Evolutionary conservation across 2,329 filamentous ascomycete species (phyloP).

Genomic region (Geosmithia flava): DNA sequence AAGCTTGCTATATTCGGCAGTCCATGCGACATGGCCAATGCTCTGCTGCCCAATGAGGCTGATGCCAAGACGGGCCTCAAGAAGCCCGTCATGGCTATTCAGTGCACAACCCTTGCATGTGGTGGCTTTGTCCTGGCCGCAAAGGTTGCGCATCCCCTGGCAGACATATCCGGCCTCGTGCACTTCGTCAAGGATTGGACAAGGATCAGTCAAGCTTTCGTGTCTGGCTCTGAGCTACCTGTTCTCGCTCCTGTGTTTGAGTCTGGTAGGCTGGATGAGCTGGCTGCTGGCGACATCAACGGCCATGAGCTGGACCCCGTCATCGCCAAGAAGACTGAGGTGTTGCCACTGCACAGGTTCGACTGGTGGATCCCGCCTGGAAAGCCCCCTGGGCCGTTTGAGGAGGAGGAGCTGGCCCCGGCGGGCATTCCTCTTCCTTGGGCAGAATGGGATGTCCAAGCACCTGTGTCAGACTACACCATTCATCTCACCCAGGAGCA

Average conservation of each 20-base stretch:
- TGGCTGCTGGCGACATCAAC: conserved; percentile 9
- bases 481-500: conserved; percentile 9
- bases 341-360: conserved; percentile 9
- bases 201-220: not conserved
- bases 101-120: conserved; percentile 9
- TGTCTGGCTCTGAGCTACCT: not conserved
- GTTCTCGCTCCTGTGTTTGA: not conserved
- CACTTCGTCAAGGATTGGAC: conserved; percentile 10
- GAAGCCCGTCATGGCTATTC: conserved; percentile 7
- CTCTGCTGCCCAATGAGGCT: conserved; percentile 1
- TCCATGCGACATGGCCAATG: not conserved
- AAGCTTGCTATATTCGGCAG: conserved; percentile 3
- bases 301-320: conserved; percentile 1
- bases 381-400: conserved; percentile 3
- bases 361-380: conserved; percentile 10
- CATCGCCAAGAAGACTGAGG: conserved; percentile 3
- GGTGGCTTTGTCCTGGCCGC: conserved; percentile 8
- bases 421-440: conserved; percentile 9
- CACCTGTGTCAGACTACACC: conserved; percentile 9
- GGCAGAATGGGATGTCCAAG: conserved; percentile 9
- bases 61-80: not conserved
- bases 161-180: conserved; percentile 9
- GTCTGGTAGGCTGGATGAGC: conserved; percentile 2
- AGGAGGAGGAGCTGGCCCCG: not conserved
- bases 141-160: conserved; percentile 10